A percentile compares a stretch with the other conserved stretches of the same genome.
Conservation (phyloP, 225 moss, liverwort and hornwort species). For the Physcomitrellopsis africana region DNA sequence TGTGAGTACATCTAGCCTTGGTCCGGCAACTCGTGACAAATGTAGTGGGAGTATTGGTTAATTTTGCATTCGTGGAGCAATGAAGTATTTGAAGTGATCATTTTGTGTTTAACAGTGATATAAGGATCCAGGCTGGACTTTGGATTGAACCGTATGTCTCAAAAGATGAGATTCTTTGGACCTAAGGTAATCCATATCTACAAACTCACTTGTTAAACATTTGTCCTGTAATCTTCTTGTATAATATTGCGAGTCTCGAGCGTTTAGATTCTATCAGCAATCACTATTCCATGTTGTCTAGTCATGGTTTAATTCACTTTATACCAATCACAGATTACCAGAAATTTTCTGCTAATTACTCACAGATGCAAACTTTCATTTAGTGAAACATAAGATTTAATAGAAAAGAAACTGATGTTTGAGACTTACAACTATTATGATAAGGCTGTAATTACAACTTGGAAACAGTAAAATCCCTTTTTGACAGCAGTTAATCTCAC, state of each 20-base stretch:
- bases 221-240: slow-evolving; percentile 1
- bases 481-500: slow-evolving; percentile 26
- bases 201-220: slow-evolving; percentile 4
- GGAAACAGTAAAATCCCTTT: slow-evolving; percentile 3
- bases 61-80: neutral
- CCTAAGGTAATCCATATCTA: slow-evolving; percentile 41
- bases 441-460: slow-evolving; percentile 6
- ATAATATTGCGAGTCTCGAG: slow-evolving; percentile 2
- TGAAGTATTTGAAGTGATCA: slow-evolving; percentile 23
- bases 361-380: neutral
- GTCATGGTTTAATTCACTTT: no score
- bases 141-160: slow-evolving; percentile 45
- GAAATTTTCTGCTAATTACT: slow-evolving; percentile 9
- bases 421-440: neutral
- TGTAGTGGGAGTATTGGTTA: no score
- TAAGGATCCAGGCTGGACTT: slow-evolving; percentile 36
- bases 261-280: neutral
- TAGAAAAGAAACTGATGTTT: slow-evolving; percentile 7
- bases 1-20: no score
- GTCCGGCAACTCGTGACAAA: no score
- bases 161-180: slow-evolving; percentile 56
- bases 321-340: slow-evolving; percentile 2
- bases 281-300: no score
- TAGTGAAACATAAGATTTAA: slow-evolving; percentile 3
- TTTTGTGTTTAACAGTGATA: neutral